Evolutionary conservation across 768 basidiomycete species (phyloP), one percentile per base, ranked within the genome.

Genomic region (Coprinopsis marcescibilis): DNA sequence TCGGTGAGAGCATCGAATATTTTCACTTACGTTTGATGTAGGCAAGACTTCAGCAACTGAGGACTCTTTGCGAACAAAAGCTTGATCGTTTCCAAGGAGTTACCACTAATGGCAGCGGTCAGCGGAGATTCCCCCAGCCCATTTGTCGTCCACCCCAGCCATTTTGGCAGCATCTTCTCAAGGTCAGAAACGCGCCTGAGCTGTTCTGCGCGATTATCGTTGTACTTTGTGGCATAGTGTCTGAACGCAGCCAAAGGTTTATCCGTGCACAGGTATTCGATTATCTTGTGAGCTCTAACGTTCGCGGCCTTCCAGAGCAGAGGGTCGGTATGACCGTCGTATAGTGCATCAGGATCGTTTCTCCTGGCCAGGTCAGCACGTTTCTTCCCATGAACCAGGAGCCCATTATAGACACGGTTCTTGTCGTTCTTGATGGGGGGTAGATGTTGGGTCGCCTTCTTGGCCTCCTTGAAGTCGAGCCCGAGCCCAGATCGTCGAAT

Each of bases 301-400:
- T 29, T 43, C 1, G 67, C 66, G 2, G 79, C 79, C 13, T 46
- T 53, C 78, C 78, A 80, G 1, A 79, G 15, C 63, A 67, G 7
- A 57, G 72, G 54, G 33, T 39, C 19, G 4, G 37, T 25, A 24
- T 36, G 45, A 25, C 47, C 30, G 4, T 49, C 46, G 1, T 50
- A 13, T 7, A 43, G 36, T 2, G 70, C 71, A 48, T 75, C 66
- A 0, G 77, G 76, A 52, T 80, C 78, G 41, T 72, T 72, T 53
- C 66, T 71, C 43, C 57, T 64, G 0, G 75, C 75, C 7, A 81
- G 65, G 52, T 81, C 78, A 13, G 67, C 65, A 2, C 77, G 66
- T 55, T 82, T 81, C 65, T 78, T 80, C n/a, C 80, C 80, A 48
- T 80, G 77, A 17, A 83, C 76, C 45, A 72, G 73, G 33, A 84